Percentiles rank a stretch among this genome's conserved stretches.
Evolutionary conservation across 768 basidiomycete species (phyloP).

Genomic region (Tricholoma sp.): DNA sequence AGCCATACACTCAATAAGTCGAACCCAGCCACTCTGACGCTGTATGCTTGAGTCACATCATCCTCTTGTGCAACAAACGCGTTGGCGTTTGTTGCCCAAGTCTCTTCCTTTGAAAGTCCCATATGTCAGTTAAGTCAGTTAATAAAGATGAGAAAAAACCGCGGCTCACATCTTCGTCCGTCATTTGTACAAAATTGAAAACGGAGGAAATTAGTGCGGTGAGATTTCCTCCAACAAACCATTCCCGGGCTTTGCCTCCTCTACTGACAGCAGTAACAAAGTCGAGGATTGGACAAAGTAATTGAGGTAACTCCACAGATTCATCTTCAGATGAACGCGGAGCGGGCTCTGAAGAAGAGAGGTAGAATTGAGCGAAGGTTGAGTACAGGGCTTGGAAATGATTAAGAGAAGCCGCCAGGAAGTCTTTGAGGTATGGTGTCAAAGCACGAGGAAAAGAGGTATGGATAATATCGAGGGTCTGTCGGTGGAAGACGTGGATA

Average conservation of each 20-base stretch:
- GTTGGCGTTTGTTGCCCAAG: slow-evolving; percentile 86
- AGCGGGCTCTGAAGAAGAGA: slow-evolving; percentile 46
- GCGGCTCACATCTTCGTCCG: slow-evolving; percentile 71
- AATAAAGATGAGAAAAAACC: slow-evolving; percentile 6
- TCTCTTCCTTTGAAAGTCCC: slow-evolving; percentile 61
- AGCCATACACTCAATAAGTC: slow-evolving; percentile 69
- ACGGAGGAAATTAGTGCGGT: slow-evolving; percentile 46
- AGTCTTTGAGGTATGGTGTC: slow-evolving; percentile 53
- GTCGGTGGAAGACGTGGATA: slow-evolving; percentile 2
- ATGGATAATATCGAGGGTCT: slow-evolving; percentile 79
- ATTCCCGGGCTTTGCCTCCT: slow-evolving; percentile 57
- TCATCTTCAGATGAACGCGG: slow-evolving; percentile 75
- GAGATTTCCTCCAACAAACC: slow-evolving; percentile 54
- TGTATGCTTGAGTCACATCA: slow-evolving; percentile 80
- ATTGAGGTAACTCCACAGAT: slow-evolving; percentile 65
- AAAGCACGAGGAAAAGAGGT: slow-evolving; percentile 78
- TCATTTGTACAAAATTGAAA: slow-evolving; percentile 80
- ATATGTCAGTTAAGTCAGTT: slow-evolving; percentile 5
- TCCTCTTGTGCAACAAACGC: slow-evolving; percentile 94
- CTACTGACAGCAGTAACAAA: slow-evolving; percentile 66
- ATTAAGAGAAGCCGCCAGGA: slow-evolving; percentile 51
- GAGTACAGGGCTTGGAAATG: slow-evolving; percentile 58
- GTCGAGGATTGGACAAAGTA: slow-evolving; percentile 78
- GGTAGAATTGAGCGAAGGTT: slow-evolving; percentile 57
- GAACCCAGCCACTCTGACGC: slow-evolving; percentile 77